phyloP scores from a whole-genome alignment of 345 rosid species.

The Barbarea vulgaris region DNA sequence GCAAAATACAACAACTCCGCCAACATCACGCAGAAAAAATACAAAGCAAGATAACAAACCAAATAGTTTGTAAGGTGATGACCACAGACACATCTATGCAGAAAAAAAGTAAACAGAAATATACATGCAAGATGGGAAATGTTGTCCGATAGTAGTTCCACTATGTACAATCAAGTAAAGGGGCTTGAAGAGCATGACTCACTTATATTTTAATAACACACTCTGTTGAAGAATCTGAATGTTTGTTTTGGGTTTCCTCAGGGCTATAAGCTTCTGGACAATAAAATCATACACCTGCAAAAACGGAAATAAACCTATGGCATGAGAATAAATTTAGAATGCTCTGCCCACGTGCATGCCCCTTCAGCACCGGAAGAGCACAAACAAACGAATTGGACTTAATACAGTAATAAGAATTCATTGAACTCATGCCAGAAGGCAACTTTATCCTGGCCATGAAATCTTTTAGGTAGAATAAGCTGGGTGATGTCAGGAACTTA shows the following conservation, averaged over 20 bases:
- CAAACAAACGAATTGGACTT: neutral
- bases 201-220: slow-evolving; percentile 95
- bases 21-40: neutral
- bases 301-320: slow-evolving; percentile 25
- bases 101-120: neutral
- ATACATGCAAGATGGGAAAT: slow-evolving; percentile 7
- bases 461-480: neutral
- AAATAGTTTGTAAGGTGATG: slow-evolving; percentile 15
- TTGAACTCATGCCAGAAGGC: slow-evolving; percentile 6
- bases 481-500: neutral
- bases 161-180: neutral
- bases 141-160: slow-evolving; percentile 12
- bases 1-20: slow-evolving; percentile 2
- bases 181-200: slow-evolving; percentile 36
- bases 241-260: slow-evolving; percentile 98
- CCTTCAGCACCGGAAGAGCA: slow-evolving; percentile 18
- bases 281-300: slow-evolving; percentile 92
- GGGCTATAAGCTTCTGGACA: slow-evolving; percentile 92
- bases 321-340: slow-evolving; percentile 20
- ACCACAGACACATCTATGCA: slow-evolving; percentile 3
- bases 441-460: neutral
- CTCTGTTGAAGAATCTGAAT: slow-evolving; percentile 98
- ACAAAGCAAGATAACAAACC: neutral
- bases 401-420: neutral
- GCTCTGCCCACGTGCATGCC: neutral